A percentile compares a stretch with the other conserved stretches of the same genome.
These are phyloP conservation scores for Rosa hybrid DNA, from an alignment of 331 rosid species.

Conservation along the genomic window DNA sequence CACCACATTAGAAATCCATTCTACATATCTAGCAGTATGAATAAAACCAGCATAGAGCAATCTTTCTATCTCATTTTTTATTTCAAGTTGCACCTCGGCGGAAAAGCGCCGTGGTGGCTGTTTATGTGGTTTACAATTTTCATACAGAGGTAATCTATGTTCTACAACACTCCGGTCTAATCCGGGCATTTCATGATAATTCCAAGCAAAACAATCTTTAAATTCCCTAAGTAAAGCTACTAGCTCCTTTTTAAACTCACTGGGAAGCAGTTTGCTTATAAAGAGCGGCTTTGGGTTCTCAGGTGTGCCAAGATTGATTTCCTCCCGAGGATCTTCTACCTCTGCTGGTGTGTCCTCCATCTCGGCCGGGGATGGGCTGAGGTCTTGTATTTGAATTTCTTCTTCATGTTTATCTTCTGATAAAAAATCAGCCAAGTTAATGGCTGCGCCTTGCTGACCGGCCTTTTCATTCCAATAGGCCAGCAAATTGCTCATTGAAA, in stretches of 20 bases:
- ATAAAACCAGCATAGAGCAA: not conserved
- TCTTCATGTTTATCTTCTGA: not conserved
- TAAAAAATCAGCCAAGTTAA: not conserved
- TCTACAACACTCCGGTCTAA: not conserved
- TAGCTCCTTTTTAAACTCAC: not conserved
- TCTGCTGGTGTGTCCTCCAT: not conserved
- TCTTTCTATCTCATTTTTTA: not conserved
- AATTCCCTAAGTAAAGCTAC: not conserved
- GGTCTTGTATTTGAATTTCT: not conserved
- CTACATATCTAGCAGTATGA: not conserved
- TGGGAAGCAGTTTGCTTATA: not conserved
- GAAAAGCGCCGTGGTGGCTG: not conserved
- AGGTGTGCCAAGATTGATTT: not conserved
- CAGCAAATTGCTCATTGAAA: not conserved
- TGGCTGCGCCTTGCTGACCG: not conserved
- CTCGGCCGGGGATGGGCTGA: not conserved
- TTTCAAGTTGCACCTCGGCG: not conserved
- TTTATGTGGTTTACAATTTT: not conserved
- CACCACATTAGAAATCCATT: not conserved
- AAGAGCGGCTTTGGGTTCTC: not conserved
- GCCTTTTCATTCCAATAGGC: not conserved
- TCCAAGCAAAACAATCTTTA: conserved; percentile 6
- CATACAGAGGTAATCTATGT: not conserved
- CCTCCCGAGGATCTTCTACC: not conserved
- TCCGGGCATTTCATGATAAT: not conserved